Conservation (phyloP, 164 flowering plant genomes). For the Piper longum region DNA sequence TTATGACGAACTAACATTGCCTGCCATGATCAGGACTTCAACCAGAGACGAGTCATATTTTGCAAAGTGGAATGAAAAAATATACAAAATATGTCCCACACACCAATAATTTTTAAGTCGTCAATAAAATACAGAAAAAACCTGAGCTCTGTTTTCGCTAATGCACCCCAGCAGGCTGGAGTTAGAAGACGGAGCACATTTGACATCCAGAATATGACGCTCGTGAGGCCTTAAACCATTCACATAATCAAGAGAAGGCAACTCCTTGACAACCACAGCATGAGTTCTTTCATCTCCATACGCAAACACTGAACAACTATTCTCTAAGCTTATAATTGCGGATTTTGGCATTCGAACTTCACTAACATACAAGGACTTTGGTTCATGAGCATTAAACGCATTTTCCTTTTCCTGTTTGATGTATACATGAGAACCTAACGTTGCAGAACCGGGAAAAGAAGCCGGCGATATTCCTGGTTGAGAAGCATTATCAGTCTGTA, state of each 20-base stretch:
- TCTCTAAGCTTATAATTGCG: constrained; percentile 28
- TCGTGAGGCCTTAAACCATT: constrained; percentile 26
- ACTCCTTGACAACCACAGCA: constrained; percentile 38
- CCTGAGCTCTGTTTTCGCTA: constrained; percentile 52
- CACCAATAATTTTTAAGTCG: background rate
- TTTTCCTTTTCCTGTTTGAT: constrained; percentile 22
- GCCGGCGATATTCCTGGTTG: constrained; percentile 31
- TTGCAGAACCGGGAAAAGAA: constrained; percentile 22
- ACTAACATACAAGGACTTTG: constrained; percentile 31
- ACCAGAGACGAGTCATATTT: no score
- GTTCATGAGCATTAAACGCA: constrained; percentile 29
- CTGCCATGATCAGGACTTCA: no score
- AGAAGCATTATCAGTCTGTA: constrained; percentile 23
- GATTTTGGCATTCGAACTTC: constrained; percentile 52
- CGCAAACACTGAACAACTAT: constrained; percentile 34
- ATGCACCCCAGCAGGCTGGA: constrained; percentile 48
- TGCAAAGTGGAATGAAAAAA: no score
- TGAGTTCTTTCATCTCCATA: constrained; percentile 42
- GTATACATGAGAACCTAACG: constrained; percentile 46
- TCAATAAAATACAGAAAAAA: constrained; percentile 35
- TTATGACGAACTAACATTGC: no score
- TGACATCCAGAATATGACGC: constrained; percentile 53
- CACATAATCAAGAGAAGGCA: constrained; percentile 38
- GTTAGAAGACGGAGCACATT: constrained; percentile 17
- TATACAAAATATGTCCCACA: no score